Conservation (phyloP, 768 basidiomycete genomes). For the Fibroporia radiculosa region DNA sequence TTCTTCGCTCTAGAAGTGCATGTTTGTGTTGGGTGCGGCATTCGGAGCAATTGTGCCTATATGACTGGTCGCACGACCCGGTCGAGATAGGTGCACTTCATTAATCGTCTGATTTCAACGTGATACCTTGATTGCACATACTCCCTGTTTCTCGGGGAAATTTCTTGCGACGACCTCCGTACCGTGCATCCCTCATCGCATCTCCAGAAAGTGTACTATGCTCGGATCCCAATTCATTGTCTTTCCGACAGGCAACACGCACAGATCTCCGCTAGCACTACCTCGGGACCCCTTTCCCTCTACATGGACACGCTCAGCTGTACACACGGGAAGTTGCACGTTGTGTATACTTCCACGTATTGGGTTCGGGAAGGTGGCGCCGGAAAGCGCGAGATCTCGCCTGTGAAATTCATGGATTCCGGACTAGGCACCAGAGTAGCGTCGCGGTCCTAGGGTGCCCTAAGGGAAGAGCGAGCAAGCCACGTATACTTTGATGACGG, state of each 20-base stretch:
- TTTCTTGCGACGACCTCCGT: constrained; percentile 33
- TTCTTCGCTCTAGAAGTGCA: constrained; percentile 23
- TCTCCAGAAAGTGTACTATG: constrained; percentile 45
- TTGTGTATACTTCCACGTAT: constrained; percentile 2
- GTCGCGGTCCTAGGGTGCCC: constrained; percentile 33
- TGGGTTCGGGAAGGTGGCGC: constrained; percentile 36
- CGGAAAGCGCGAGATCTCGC: constrained; percentile 38
- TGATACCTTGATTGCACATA: constrained; percentile 3
- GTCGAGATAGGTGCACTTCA: constrained; percentile 5
- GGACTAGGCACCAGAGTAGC: constrained; percentile 38
- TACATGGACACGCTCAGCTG: constrained; percentile 1
- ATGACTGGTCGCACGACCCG: constrained; percentile 4
- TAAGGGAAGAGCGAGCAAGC: constrained; percentile 30
- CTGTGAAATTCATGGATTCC: constrained; percentile 10
- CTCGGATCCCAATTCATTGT: constrained; percentile 17
- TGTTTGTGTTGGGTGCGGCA: constrained; percentile 10
- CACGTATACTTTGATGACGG: constrained; percentile 26
- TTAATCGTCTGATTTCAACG: constrained; percentile 10
- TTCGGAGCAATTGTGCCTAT: constrained; percentile 14
- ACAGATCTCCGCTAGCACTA: constrained; percentile 42
- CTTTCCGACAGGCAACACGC: constrained; percentile 18
- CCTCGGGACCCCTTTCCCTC: constrained; percentile 43
- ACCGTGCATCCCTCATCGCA: constrained; percentile 28
- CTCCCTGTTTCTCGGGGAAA: constrained; percentile 2
- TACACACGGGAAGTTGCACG: constrained; percentile 10